Conservation (phyloP, 2,329 filamentous ascomycete species). For the Nigrograna mackinnonii region DNA sequence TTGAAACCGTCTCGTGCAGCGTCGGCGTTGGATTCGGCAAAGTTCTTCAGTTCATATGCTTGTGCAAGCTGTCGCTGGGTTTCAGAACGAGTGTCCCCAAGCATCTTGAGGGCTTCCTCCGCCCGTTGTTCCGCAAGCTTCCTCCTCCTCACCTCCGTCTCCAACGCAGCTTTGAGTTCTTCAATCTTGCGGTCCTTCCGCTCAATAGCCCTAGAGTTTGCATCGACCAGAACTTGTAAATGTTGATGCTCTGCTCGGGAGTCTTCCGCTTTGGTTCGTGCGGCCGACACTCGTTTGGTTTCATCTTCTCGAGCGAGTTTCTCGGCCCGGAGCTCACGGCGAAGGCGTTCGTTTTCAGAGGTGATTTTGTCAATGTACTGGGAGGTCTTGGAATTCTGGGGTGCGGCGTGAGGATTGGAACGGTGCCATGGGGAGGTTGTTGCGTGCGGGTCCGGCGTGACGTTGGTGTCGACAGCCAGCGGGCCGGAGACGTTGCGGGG, state of each 20-base stretch:
- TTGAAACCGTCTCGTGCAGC: conserved; percentile 74
- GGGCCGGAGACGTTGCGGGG: conserved; percentile 35
- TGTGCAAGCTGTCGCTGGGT: conserved; percentile 67
- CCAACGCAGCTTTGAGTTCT: conserved; percentile 65
- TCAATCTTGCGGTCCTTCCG: conserved; percentile 77
- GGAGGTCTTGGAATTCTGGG: conserved; percentile 36
- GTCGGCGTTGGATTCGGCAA: conserved; percentile 65
- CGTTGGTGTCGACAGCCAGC: conserved; percentile 30
- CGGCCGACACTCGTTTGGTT: conserved; percentile 67
- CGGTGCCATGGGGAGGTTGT: conserved; percentile 28
- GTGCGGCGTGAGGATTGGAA: conserved; percentile 27
- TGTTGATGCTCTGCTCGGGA: conserved; percentile 71
- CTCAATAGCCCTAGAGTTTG: conserved; percentile 71
- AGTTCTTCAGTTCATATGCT: conserved; percentile 46
- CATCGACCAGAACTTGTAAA: conserved; percentile 68
- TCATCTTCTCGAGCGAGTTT: conserved; percentile 65
- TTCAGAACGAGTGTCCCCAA: conserved; percentile 64
- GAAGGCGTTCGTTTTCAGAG: conserved; percentile 77
- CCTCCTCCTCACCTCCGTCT: conserved; percentile 66
- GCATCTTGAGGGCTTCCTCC: conserved; percentile 62
- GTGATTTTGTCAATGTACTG: conserved; percentile 74
- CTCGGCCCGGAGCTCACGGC: conserved; percentile 62
- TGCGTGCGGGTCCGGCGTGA: conserved; percentile 22
- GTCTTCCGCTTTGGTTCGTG: conserved; percentile 73
- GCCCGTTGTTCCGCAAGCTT: conserved; percentile 64